Conservation (phyloP, 2,329 filamentous ascomycete genomes). For the Pseudogymnoascus destructans region DNA sequence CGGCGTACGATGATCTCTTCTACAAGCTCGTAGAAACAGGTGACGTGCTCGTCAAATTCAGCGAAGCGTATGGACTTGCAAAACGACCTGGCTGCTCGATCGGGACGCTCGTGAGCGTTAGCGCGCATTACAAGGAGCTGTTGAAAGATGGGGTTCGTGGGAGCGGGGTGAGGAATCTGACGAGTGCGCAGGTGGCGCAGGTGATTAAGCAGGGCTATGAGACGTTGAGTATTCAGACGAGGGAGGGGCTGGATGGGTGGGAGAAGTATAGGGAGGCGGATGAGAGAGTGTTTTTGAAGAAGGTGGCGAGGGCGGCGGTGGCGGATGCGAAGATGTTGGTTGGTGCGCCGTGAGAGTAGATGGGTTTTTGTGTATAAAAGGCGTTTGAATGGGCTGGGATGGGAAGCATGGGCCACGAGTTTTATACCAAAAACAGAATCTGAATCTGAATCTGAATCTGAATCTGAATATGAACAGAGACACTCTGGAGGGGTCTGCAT, state of each 20-base stretch:
- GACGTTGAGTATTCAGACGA: constrained; percentile 79
- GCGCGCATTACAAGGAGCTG: constrained; percentile 74
- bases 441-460: not conserved
- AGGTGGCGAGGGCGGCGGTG: constrained; percentile 68
- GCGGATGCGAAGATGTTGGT: constrained; percentile 42
- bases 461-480: not conserved
- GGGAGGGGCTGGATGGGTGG: constrained; percentile 76
- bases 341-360: not conserved
- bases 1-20: constrained; percentile 90
- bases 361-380: not conserved
- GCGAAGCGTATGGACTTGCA: constrained; percentile 55
- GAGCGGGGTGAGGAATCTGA: constrained; percentile 53
- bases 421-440: not conserved
- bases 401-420: not conserved
- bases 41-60: constrained; percentile 69
- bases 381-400: not conserved
- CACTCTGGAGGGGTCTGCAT: not conserved
- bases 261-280: constrained; percentile 78
- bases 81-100: constrained; percentile 57
- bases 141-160: constrained; percentile 45
- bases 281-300: constrained; percentile 73
- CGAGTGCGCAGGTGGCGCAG: constrained; percentile 69
- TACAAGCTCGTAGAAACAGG: constrained; percentile 95
- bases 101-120: constrained; percentile 70
- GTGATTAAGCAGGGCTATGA: constrained; percentile 97